Base-by-base conservation (phyloP, 108 stramenopile genomes). In the Nannochloropsis salina region DNA sequence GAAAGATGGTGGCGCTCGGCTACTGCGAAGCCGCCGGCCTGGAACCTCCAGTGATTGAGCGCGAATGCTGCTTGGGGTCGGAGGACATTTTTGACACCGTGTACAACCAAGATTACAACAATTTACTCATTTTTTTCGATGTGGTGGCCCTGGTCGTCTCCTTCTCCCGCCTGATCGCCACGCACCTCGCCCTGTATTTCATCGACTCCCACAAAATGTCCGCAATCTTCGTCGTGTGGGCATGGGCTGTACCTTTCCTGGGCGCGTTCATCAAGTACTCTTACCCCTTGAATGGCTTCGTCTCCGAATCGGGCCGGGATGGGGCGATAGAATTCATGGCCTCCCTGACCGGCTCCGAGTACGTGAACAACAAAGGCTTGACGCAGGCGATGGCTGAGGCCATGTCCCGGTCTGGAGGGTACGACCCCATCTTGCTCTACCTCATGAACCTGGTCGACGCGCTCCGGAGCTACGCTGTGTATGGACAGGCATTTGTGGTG, bases 381-480 rank as follows among this genome's bases (percentile, higher is more conserved):
- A 74, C 61, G 20, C 15, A 74, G n/a, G 61, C 61, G 61, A 74
- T 74, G 61, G 61, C 61, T 3, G 61, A 74, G 61, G 61, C 61
- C n/a, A n/a, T 74, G 61, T 74, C 61, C 15, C 61, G 61, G 20
- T 74, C 61, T 6, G 61, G 61, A 6, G 61, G 61, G 8, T 74
- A 74, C 61, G 61, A 74, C n/a, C 61, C 61, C 8, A 74, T 74
- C 61, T 15, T 74, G 61, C 61, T 74, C n/a, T 74, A 74, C 61
- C 61, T 74, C 61, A 74, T 74, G 61, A n/a, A 74, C n/a, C 61
- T 74, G 61, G n/a, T 74, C 61, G 61, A 74, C n/a, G 61, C 61
- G n/a, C 61, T 74, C 3, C 61, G 61, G n/a, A 74, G 61, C n/a
- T 74, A 74, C 61, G 61, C 61, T n/a, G 61, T 74, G 61, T 74